Evolutionary conservation across 176 grass and related monocot genomes (phyloP), one percentile per base, ranked within the genome.

Genomic region (Coix lacrymajobi): DNA sequence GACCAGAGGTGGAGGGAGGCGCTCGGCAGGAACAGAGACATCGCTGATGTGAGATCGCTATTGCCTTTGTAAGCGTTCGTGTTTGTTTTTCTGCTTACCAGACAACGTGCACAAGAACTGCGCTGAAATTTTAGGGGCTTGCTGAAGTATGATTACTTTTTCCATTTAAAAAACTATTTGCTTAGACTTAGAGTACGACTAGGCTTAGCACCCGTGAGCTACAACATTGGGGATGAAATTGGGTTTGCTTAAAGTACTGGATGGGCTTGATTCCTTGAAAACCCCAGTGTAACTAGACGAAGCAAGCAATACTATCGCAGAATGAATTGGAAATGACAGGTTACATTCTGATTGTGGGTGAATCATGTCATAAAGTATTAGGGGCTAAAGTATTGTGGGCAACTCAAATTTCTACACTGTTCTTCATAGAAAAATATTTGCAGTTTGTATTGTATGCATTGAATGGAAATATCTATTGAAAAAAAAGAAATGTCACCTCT

Each of bases 31-130:
- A 95, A 98, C 76, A 62, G 71, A 80, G 82, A 93, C 67, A 66
- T 87, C 63, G 66, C 87, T 25, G 87, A 97, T 89, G 95, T 94
- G 76, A 89, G 78, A 66, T 68, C 39, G 69, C 69, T 82, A 30
- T 79, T 49, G 38, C 51, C 52, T 77, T 62, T 58, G 77, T 66
- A 84, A 78, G 40, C 28, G 63, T 75, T 65, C 52, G 29, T 86
- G 78, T 66, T 73, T 48, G 61, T 75, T 43, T 67, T 32, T 54
- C 12, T 62, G 66, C 43, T 73, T 69, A 28, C 28, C 3, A 41
- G 45, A 39, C 44, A 30, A 26, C 32, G 34, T 19, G 10, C 33
- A 20, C 69, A 33, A n/a, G 17, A 79, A 69, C 24, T 17, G 17
- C 20, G 70, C 58, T 73, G 39, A 78, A 26, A 11, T 54, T 75